A percentile compares a stretch with the other conserved stretches of the same genome.
Evolutionary conservation across 73 alveolate species (phyloP).

Genomic region (Durusdinium trenchii): DNA sequence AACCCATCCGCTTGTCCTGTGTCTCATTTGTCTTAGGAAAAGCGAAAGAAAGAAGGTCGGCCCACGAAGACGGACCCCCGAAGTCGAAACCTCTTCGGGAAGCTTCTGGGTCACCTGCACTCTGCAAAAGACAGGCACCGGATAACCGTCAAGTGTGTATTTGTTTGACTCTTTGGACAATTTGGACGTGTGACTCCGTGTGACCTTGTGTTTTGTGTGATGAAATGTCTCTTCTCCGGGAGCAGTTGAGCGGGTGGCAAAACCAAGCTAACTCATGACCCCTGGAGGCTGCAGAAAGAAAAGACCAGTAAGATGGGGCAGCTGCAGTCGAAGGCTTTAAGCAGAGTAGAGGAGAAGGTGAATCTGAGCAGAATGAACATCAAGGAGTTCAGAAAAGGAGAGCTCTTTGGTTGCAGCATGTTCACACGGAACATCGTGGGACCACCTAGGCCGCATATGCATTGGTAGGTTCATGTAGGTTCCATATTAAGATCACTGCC

Average conservation of each 20-base stretch:
- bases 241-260: background rate
- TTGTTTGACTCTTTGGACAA: background rate
- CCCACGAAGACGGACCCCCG: constrained; percentile 51
- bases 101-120: constrained; percentile 79
- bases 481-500: too few species aligned
- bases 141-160: background rate
- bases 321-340: constrained; percentile 65
- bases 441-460: too few species aligned
- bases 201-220: background rate
- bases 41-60: constrained; percentile 62
- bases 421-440: too few species aligned
- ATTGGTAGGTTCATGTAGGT: too few species aligned
- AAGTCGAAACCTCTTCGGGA: constrained; percentile 79
- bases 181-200: background rate
- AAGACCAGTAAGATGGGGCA: constrained; percentile 86
- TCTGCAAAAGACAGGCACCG: constrained; percentile 69
- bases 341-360: constrained; percentile 80
- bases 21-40: background rate
- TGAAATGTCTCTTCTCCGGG: background rate
- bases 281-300: constrained; percentile 94
- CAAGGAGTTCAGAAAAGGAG: constrained; percentile 71
- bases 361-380: constrained; percentile 35
- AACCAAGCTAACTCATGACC: too few species aligned
- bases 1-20: too few species aligned
- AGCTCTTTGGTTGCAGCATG: background rate